Percentiles rank a stretch among this genome's conserved stretches.
Conservation (phyloP, 192 early-diverging fungal species). For the Mortierella alpina region DNA sequence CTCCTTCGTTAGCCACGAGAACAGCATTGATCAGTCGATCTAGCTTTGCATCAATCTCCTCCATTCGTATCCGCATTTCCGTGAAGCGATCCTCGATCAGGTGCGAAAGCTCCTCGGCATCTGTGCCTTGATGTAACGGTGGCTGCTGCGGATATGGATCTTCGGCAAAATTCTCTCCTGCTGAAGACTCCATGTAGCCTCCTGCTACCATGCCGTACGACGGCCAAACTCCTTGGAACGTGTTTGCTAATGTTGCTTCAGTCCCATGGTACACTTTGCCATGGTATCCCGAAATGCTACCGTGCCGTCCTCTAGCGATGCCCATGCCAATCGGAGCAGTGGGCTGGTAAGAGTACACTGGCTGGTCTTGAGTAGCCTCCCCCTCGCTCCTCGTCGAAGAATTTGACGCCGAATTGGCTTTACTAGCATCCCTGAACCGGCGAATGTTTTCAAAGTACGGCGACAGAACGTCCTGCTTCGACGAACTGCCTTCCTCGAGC, state of each 20-base stretch:
- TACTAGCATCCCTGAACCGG: conserved; percentile 24
- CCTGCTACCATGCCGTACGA: conserved; percentile 4
- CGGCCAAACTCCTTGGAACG: conserved; percentile 28
- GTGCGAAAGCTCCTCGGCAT: conserved; percentile 21
- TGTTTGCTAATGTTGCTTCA: conserved; percentile 28
- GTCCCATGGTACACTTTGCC: conserved; percentile 10
- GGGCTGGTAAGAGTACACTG: conserved; percentile 21
- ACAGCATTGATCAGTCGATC: conserved; percentile 32
- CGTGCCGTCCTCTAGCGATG: not conserved
- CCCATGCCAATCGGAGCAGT: conserved; percentile 35
- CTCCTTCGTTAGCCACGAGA: not conserved
- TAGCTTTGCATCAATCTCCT: conserved; percentile 36
- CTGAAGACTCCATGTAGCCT: not conserved
- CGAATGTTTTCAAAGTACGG: conserved; percentile 44
- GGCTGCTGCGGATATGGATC: conserved; percentile 7
- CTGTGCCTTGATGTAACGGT: conserved; percentile 2
- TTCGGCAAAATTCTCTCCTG: not conserved
- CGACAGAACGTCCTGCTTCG: conserved; percentile 23
- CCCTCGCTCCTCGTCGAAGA: conserved; percentile 7
- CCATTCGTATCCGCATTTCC: conserved; percentile 38
- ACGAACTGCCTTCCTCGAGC: not conserved
- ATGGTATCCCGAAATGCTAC: conserved; percentile 22
- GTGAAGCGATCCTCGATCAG: conserved; percentile 20
- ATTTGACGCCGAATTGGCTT: conserved; percentile 8
- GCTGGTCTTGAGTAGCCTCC: not conserved